Evolutionary conservation across 331 rosid species (phyloP).

Genomic region (Ulmus americana): DNA sequence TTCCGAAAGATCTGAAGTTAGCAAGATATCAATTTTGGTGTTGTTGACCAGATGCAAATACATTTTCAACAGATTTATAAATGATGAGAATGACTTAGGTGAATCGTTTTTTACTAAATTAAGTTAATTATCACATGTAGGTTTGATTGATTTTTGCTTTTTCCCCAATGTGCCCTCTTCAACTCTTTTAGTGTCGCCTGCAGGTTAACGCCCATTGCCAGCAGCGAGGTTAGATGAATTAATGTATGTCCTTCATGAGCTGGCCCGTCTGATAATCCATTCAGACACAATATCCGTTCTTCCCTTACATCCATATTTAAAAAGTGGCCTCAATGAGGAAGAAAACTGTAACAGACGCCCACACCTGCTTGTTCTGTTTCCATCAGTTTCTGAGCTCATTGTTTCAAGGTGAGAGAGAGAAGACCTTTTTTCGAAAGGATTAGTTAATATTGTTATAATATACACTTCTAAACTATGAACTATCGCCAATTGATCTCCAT

Average conservation of each 20-base stretch:
- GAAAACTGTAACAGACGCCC: slow-evolving; percentile 42
- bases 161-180: not conserved
- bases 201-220: slow-evolving; percentile 75
- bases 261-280: slow-evolving; percentile 59
- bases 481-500: not conserved
- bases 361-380: slow-evolving; percentile 70
- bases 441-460: not conserved
- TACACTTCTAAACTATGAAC: not conserved
- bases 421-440: not conserved
- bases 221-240: slow-evolving; percentile 81
- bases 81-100: slow-evolving; percentile 78
- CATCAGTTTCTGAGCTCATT: slow-evolving; percentile 78
- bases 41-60: slow-evolving; percentile 69
- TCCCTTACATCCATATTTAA: slow-evolving; percentile 51
- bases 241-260: slow-evolving; percentile 61
- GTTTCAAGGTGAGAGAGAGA: slow-evolving; percentile 57
- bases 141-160: too few relatives aligned
- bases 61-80: slow-evolving; percentile 64
- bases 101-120: slow-evolving; percentile 7
- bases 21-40: slow-evolving; percentile 67
- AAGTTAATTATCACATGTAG: not conserved
- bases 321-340: slow-evolving; percentile 40
- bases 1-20: slow-evolving; percentile 63
- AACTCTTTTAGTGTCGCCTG: slow-evolving; percentile 23
- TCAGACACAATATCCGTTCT: slow-evolving; percentile 56